Percentiles rank a stretch among this genome's conserved stretches.
Evolutionary conservation across 1,284 basidiomycete genomes (phyloP).

Genomic region (Irpex sp.): DNA sequence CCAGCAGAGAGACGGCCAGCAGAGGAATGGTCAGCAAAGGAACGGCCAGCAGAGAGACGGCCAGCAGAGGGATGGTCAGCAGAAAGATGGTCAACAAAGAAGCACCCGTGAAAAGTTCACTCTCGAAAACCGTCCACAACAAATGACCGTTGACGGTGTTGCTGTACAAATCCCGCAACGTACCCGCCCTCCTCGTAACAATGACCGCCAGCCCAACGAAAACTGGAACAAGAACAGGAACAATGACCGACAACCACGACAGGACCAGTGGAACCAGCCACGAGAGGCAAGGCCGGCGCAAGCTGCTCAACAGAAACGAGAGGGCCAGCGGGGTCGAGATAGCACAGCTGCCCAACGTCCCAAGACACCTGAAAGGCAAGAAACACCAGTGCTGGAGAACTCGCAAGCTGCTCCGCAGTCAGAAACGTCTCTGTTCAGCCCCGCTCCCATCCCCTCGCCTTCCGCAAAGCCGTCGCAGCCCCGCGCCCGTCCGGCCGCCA

Average conservation of each 20-base stretch:
- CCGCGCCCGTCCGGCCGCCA: not conserved
- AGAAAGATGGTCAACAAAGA: not conserved
- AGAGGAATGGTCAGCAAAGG: not conserved
- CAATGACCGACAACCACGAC: not conserved
- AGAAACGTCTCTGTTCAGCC: too few relatives aligned
- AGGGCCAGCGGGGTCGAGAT: not conserved
- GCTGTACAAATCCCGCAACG: not conserved
- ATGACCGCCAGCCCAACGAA: not conserved
- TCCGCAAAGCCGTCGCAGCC: not conserved
- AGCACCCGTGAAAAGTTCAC: not conserved
- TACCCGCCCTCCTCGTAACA: not conserved
- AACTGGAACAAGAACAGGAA: not conserved
- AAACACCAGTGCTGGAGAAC: too few relatives aligned
- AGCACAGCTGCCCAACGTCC: too few relatives aligned
- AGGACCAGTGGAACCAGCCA: not conserved
- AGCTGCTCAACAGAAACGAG: not conserved
- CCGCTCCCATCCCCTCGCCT: not conserved
- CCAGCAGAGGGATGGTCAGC: not conserved
- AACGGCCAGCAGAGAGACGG: not conserved
- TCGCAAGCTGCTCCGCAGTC: too few relatives aligned
- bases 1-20: not conserved
- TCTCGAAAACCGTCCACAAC: not conserved
- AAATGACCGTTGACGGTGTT: not conserved
- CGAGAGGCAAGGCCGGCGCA: not conserved
- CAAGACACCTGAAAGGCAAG: too few relatives aligned